Evolutionary conservation across 306 rosid genomes (phyloP), one percentile per base, ranked within the genome.

Genomic region (Cicer cuneatum): DNA sequence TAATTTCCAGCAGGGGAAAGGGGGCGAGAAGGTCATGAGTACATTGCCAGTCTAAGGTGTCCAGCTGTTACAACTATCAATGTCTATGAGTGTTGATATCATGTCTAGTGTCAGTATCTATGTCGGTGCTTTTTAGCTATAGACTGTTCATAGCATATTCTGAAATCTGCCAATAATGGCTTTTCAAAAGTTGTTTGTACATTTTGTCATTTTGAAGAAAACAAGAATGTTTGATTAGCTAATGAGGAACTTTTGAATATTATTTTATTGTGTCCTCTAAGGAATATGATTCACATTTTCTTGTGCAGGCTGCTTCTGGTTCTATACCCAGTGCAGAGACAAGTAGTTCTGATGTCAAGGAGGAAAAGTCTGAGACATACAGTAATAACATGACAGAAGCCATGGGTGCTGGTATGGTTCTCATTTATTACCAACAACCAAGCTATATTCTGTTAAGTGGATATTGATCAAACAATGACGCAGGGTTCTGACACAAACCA

Each of bases 331-430:
- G 89, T 77, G 87, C 92, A 18, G 87, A 85, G 84, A 78, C 69
- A 6, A 85, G 92, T 63, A 87, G 86, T 40, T 72, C 86, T 0
- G 59, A 80, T 35, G 59, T 48, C 41, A 6, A 92, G 77, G 97
- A 88, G 85, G 96, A 82, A 42, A 87, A 87, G 75, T 94, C 99
- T 29, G 97, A 90, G 73, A 72, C 54, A 65, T 94, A 92, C 54
- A 90, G 96, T 80, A 57, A 76, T 48, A 81, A 86, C 83, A 94
- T 94, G 99, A 90, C 98, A 52, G 85, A 86, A 83, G 98, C 98
- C 70, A 92, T 92, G 98, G 99, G 98, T 78, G 97, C 96, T 75
- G 99, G 99, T 94, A 89, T 74, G 40, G 37, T 73, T 72, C 39
- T 73, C 52, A 12, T 46, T 43, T 10, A 35, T 43, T 7, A 35